Evolutionary conservation across 345 rosid genomes (phyloP).

Genomic region (Gossypium anomalum): DNA sequence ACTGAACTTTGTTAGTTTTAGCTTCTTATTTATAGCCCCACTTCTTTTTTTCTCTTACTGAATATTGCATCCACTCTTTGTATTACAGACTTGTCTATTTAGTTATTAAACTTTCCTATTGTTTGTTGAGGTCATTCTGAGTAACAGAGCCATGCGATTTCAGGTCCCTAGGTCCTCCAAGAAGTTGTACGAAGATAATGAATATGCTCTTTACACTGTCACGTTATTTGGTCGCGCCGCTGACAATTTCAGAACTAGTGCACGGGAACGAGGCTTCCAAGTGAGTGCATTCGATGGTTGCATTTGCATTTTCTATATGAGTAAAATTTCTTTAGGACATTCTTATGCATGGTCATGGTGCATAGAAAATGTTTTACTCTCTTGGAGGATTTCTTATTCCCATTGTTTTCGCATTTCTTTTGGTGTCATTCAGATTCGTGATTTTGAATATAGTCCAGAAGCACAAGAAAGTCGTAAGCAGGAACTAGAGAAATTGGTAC

Average conservation of each 20-base stretch:
- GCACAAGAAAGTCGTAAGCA: slow-evolving; percentile 81
- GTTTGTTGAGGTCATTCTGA: neutral
- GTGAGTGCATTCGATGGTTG: slow-evolving; percentile 43
- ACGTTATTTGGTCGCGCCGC: slow-evolving; percentile 80
- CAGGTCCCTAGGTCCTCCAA: slow-evolving; percentile 98
- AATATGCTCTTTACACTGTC: slow-evolving; percentile 92
- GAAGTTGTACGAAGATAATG: slow-evolving; percentile 87
- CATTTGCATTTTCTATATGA: neutral
- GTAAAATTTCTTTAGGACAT: neutral
- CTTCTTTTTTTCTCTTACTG: neutral
- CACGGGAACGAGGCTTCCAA: slow-evolving; percentile 87
- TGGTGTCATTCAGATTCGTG: slow-evolving; percentile 62
- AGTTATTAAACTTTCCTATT: slow-evolving; percentile 2
- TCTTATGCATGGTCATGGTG: neutral
- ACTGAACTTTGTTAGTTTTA: neutral
- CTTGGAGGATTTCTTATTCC: slow-evolving; percentile 9
- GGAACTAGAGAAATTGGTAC: slow-evolving; percentile 68
- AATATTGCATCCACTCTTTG: neutral
- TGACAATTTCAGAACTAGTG: slow-evolving; percentile 73
- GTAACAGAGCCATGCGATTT: slow-evolving; percentile 11
- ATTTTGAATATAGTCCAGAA: slow-evolving; percentile 82
- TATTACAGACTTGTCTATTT: neutral
- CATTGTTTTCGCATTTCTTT: neutral
- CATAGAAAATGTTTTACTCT: neutral
- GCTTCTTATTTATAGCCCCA: neutral